Evolutionary conservation across 1,284 basidiomycete species (phyloP), one percentile per base, ranked within the genome.

Genomic region (Trametes sp.): DNA sequence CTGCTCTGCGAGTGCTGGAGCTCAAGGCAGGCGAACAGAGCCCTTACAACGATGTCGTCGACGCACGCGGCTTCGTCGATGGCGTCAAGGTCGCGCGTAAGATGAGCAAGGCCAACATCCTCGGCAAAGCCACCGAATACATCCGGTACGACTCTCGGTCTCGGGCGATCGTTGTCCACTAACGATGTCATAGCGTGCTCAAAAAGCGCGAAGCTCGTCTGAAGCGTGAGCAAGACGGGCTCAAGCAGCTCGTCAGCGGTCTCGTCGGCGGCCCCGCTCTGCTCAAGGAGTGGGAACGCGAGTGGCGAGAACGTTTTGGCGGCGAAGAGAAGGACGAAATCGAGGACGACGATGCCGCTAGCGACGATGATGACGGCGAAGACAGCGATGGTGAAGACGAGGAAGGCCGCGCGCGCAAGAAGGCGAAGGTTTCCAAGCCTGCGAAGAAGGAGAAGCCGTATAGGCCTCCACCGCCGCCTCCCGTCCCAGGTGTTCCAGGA

Each of bases 21-120:
- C 75, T 48, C 74, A 74, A 69, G 69, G 76, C 64, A 54, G 75
- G 61, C 62, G 76, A 36, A 70, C 70, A 49, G 69, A 78, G 71
- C 36, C 74, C 77, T 14, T 77, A 73, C 57, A 58, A 74, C 51
- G 87, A 90, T 69, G 78, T 84, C 1, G 85, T 91, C 26, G 91
- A 94, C 66, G 85, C 87, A 36, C 81, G 90, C 8, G 92, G 92
- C 1, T 92, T 88, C 67, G 88, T 92, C 5, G 92, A 94, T 66
- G 92, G 92, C 26, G 91, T 94, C 69, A 92, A 90, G 73, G 89
- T 92, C 21, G 92, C 92, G 10, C 81, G 92, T 56, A 94, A 94
- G 76, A 90, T 90, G 74, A 91, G 88, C 76, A 94, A 94, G 72
- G 92, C 91, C 2, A 93, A 92, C 66, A 88, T 94, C 1, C 80